Percentiles rank a stretch among this genome's conserved stretches.
These are phyloP conservation scores for Phoma sp. DNA, from an alignment of 2,329 filamentous ascomycete genomes.

Conservation along the genomic window DNA sequence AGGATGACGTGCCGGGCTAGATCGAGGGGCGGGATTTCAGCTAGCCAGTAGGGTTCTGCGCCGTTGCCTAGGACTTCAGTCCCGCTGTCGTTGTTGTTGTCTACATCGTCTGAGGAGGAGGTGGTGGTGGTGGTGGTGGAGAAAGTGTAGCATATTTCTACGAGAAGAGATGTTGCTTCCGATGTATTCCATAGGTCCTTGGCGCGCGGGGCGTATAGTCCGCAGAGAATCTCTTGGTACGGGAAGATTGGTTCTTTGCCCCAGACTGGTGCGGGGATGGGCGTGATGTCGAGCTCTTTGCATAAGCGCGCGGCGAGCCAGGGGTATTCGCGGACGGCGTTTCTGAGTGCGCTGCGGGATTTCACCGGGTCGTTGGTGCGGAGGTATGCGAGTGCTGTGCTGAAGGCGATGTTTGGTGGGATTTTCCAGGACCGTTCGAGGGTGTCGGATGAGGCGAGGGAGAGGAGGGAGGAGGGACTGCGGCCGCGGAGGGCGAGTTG, in stretches of 20 bases:
- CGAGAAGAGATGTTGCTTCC: constrained; percentile 71
- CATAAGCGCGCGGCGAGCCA: constrained; percentile 87
- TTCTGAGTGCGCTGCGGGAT: constrained; percentile 69
- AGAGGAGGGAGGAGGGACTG: constrained; percentile 75
- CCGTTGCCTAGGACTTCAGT: constrained; percentile 35
- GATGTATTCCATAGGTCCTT: constrained; percentile 89
- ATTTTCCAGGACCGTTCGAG: constrained; percentile 59
- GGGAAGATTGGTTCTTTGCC: constrained; percentile 72
- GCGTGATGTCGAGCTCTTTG: constrained; percentile 78
- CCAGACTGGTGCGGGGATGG: constrained; percentile 82
- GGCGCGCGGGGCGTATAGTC: constrained; percentile 76
- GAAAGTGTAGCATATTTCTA: constrained; percentile 68
- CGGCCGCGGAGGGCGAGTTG: constrained; percentile 82
- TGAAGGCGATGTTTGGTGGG: constrained; percentile 77
- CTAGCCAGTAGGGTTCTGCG: constrained; percentile 43
- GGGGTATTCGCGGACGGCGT: constrained; percentile 76
- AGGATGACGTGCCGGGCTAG: constrained; percentile 81
- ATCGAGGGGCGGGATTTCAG: constrained; percentile 46
- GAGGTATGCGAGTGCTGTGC: constrained; percentile 76
- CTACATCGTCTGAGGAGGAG: too few relatives aligned
- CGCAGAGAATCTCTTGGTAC: constrained; percentile 72
- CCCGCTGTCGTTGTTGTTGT: too few relatives aligned
- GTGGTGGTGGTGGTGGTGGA: too few relatives aligned
- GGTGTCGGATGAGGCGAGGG: constrained; percentile 65
- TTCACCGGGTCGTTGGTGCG: constrained; percentile 71